Base-by-base conservation (phyloP, 2,329 filamentous ascomycete genomes). In the Botrytis tulipae region DNA sequence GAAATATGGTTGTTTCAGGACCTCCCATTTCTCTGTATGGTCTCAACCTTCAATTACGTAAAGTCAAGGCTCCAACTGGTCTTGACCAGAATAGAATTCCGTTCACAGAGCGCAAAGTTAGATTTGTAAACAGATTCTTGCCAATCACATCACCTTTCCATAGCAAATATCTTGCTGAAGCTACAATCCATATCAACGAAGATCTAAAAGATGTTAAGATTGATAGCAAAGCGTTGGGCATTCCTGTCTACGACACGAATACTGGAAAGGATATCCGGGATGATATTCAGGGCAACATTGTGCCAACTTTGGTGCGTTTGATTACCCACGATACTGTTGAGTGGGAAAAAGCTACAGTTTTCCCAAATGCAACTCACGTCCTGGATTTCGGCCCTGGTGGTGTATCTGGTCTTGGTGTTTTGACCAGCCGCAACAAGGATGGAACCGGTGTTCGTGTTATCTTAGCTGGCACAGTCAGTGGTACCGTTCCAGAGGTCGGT, bases 361-460 rank as follows among this genome's bases (percentile, higher is more conserved):
- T 99, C 86, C 91, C 93, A 5, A 88, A 90, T 35, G 96, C 96
- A 32, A 98, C 95, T 5, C 96, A 99, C 82, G 93, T 99, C 73
- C 86, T 99, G 70, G 96, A 99, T 84, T 98, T 99, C 79, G 96
- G 97, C 65, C 96, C 96, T 35, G 96, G 96, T 80, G 97, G 96
- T 76, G 96, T 98, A 77, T 99, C 96, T 37, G 97, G 97, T 76
- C 91, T 99, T 35, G 97, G 96, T 80, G 93, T 97, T 63, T 86
- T 99, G 76, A 99, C 96, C 73, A 98, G 97, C 87, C 93, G 96
- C 79, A 99, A 98, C 88, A 99, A 99, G 86, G 97, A 99, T 83
- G 96, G 96, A 76, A 98, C 94, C 73, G 96, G 96, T 80, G 96
- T 99, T 51, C 94, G 95, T 75, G 95, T 99, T 77, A 97, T 99